Conservation (phyloP, 73 alveolate genomes). For the Uronychia setigera region DNA sequence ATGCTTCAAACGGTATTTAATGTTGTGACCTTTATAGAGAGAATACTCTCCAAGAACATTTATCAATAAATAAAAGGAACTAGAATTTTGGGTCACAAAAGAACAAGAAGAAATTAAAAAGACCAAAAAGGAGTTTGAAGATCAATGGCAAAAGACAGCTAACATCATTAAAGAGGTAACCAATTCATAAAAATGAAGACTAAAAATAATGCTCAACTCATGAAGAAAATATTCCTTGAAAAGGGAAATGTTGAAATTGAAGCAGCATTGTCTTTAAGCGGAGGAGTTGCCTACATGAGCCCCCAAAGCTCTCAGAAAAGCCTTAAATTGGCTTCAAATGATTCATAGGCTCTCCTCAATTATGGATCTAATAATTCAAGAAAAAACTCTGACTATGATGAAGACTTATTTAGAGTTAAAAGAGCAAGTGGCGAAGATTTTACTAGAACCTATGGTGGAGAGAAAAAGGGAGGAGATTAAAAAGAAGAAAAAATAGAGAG, state of each 20-base stretch:
- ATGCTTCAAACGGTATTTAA: too few relatives aligned
- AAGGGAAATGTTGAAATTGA: neutral
- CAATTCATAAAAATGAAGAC: neutral
- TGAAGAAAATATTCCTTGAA: neutral
- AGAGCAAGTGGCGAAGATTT: neutral
- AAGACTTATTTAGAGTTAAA: neutral
- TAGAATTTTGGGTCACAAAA: slow-evolving; percentile 52
- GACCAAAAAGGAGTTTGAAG: slow-evolving; percentile 33
- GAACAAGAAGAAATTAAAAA: slow-evolving; percentile 53
- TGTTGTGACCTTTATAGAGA: too few relatives aligned
- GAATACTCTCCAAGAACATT: slow-evolving; percentile 52
- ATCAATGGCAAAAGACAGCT: slow-evolving; percentile 38
- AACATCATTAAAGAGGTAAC: slow-evolving; percentile 16
- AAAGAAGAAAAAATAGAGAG: neutral
- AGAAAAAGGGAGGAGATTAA: neutral
- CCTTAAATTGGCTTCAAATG: neutral
- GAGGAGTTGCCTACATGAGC: neutral
- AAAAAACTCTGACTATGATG: neutral
- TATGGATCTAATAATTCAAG: neutral
- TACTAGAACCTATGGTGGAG: neutral
- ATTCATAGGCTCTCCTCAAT: neutral
- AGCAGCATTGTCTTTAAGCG: neutral
- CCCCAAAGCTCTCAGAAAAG: neutral
- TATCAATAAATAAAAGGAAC: slow-evolving; percentile 15
- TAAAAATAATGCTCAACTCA: neutral